Conservation (phyloP, 1,284 basidiomycete genomes). For the Lentinula novae-zelandiae region DNA sequence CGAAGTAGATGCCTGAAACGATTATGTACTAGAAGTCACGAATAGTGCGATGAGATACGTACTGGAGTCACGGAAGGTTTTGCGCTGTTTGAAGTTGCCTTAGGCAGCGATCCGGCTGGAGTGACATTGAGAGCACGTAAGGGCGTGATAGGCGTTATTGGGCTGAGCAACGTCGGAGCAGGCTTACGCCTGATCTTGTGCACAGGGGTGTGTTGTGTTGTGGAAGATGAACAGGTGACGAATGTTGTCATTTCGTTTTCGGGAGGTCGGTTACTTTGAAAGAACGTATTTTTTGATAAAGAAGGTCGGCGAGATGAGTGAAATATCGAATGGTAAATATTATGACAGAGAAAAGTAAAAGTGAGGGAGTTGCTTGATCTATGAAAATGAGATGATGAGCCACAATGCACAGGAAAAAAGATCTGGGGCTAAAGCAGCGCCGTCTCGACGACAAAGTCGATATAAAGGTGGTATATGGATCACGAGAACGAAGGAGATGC, state of each 20-base stretch:
- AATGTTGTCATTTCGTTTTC: background rate
- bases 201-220: conserved; percentile 11
- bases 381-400: background rate
- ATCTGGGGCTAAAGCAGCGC: background rate
- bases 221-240: background rate
- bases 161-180: conserved; percentile 30
- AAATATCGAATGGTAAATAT: too few relatives aligned
- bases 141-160: conserved; percentile 1
- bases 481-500: background rate
- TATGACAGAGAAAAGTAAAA: too few relatives aligned
- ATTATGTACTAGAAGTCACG: background rate
- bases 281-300: background rate
- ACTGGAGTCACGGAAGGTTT: background rate
- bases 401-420: background rate
- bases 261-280: background rate
- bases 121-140: background rate
- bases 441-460: background rate
- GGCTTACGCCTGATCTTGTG: conserved; percentile 43
- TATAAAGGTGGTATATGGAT: background rate
- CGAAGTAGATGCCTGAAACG: background rate
- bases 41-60: background rate
- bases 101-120: background rate
- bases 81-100: background rate
- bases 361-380: background rate
- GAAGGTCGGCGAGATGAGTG: too few relatives aligned